Evolutionary conservation across 805 yeast genomes (phyloP).

Genomic region (Ogataea henricii): DNA sequence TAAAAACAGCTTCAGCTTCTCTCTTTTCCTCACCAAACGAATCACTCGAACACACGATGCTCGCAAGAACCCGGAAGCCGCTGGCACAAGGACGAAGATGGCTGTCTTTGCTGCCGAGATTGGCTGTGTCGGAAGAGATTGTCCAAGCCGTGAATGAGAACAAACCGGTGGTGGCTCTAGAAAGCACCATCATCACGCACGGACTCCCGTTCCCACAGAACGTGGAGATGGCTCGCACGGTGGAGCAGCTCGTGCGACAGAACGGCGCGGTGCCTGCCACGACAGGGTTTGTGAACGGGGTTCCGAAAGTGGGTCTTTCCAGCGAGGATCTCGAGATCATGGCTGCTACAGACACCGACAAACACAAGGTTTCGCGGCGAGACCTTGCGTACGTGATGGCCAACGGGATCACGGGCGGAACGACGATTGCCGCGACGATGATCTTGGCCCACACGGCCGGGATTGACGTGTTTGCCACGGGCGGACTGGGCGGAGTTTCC

Average conservation of each 20-base stretch:
- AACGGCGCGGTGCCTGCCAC: conserved; percentile 84
- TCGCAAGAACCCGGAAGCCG: neutral
- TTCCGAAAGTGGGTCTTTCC: conserved; percentile 67
- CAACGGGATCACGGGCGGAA: conserved; percentile 70
- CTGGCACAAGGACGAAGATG: neutral
- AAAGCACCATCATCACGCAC: conserved; percentile 86
- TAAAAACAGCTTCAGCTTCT: neutral
- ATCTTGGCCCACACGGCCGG: conserved; percentile 75
- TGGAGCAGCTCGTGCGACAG: conserved; percentile 60
- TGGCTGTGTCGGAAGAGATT: conserved; percentile 48
- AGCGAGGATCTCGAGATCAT: conserved; percentile 49
- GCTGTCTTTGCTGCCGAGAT: conserved; percentile 4
- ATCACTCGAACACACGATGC: neutral
- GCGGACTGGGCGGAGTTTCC: conserved; percentile 93
- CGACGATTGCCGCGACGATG: conserved; percentile 90
- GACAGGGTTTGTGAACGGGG: conserved; percentile 72
- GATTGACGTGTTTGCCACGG: conserved; percentile 85
- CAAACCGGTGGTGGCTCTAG: conserved; percentile 77
- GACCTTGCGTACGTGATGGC: conserved; percentile 77
- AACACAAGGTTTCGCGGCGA: conserved; percentile 72
- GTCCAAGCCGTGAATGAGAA: conserved; percentile 57
- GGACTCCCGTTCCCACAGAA: conserved; percentile 85
- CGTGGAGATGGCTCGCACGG: conserved; percentile 66
- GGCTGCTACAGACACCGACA: conserved; percentile 40
- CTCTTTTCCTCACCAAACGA: neutral